A percentile compares a stretch with the other conserved stretches of the same genome.
phyloP scores from a whole-genome alignment of 257 asterid species.

The Scutellaria baicalensis region DNA sequence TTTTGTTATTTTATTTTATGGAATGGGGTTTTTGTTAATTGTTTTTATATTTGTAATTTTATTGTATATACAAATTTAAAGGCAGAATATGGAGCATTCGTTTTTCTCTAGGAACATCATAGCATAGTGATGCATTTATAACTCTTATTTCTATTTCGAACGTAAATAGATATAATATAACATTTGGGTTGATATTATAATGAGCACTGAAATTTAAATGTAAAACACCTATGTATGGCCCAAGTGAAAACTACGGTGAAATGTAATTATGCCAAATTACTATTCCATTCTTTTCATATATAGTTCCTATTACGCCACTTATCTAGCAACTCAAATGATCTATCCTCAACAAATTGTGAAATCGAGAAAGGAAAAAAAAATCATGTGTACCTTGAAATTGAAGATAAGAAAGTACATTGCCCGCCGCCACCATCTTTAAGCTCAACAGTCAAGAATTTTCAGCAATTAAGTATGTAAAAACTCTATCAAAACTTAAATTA shows the following conservation, averaged over 20 bases:
- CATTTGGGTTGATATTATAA: neutral
- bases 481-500: too few relatives aligned
- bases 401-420: slow-evolving; percentile 54
- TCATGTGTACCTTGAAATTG: slow-evolving; percentile 60
- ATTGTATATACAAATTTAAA: too few relatives aligned
- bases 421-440: slow-evolving; percentile 39
- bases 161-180: neutral
- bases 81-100: too few relatives aligned
- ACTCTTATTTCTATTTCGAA: too few relatives aligned
- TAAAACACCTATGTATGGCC: neutral
- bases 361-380: neutral
- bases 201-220: neutral
- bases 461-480: slow-evolving; percentile 8
- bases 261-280: neutral
- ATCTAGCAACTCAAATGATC: neutral
- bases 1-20: too few relatives aligned
- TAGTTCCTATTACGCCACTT: neutral
- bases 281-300: neutral
- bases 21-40: too few relatives aligned
- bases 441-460: slow-evolving; percentile 33
- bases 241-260: neutral
- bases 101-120: too few relatives aligned
- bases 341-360: neutral
- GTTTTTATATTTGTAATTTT: too few relatives aligned
- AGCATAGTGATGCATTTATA: too few relatives aligned